These are phyloP conservation scores for Hypericum perforatum DNA, from an alignment of 345 rosid genomes.

Conservation along the genomic window DNA sequence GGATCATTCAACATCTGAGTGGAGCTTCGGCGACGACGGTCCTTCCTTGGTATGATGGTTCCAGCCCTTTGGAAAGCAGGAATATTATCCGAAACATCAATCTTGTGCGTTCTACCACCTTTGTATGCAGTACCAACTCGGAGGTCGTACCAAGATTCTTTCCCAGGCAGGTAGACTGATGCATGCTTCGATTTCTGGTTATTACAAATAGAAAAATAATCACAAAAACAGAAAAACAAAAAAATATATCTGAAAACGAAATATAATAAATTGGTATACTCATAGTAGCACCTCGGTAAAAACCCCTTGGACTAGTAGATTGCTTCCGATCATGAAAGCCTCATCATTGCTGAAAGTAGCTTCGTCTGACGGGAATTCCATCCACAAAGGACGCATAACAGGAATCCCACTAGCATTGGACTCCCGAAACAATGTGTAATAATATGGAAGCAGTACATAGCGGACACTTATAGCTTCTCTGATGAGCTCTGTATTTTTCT, in stretches of 20 bases:
- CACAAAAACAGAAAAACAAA: constrained; percentile 1
- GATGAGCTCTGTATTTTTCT: constrained; percentile 68
- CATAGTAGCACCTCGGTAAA: constrained; percentile 53
- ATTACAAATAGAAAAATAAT: constrained; percentile 1
- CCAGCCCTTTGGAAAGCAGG: constrained; percentile 98
- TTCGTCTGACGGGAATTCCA: constrained; percentile 96
- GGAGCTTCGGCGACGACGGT: constrained; percentile 83
- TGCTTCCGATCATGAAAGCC: constrained; percentile 93
- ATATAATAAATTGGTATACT: not conserved
- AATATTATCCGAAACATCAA: constrained; percentile 65
- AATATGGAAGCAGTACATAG: constrained; percentile 80
- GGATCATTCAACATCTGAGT: constrained; percentile 95
- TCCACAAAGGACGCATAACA: constrained; percentile 86
- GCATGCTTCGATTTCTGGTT: constrained; percentile 58
- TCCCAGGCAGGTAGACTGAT: constrained; percentile 83
- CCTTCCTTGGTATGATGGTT: constrained; percentile 84
- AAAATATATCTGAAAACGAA: constrained; percentile 2
- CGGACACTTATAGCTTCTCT: constrained; percentile 87
- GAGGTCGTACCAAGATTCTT: constrained; percentile 79
- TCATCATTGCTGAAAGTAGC: constrained; percentile 76
- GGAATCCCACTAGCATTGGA: constrained; percentile 84
- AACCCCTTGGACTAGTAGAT: constrained; percentile 90
- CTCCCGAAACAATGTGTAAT: constrained; percentile 92
- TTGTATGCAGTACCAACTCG: constrained; percentile 53
- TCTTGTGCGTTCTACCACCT: constrained; percentile 62